Base-by-base conservation (phyloP, 805 yeast species). In the Wickerhamiella sorbophila region DNA sequence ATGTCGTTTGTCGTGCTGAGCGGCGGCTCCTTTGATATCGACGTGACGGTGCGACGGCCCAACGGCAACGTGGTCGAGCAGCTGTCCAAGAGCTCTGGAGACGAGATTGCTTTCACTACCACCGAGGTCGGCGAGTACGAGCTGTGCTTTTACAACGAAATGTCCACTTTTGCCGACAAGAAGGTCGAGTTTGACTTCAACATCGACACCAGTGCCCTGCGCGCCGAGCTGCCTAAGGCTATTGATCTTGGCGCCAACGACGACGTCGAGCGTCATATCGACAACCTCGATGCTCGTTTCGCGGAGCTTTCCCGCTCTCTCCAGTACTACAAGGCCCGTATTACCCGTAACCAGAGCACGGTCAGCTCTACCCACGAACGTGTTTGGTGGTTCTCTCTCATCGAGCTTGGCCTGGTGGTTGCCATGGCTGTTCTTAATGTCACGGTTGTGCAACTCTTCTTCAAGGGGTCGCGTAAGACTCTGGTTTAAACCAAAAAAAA, bases 281-380 rank as follows among this genome's bases (percentile, higher is more conserved):
- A 44, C 38, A 36, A 39, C 26, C 49, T 61, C 40, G 63, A 61
- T 39, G 44, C 40, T 17, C 52, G 52, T 21, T 49, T 51, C 41
- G 39, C 52, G 33, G 52, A 53, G 37, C 53, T 63, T 42, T 45
- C 56, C 17, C 60, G 65, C 34, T 40, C 52, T 31, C 54, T 88
- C 57, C 82, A 79, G 52, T 81, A 87, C 62, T 86, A 87, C 69
- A 81, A 77, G 63, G 77, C 93, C 10, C 79, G 98, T 66, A 88
- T 83, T 62, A 76, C 76, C 64, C 74, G 97, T 65, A 88, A 88
- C 65, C 91, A 84, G 73, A 74, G 79, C 39, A 84, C 95, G 34
- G 95, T 84, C 48, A 69, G 70, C 60, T 74, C 84, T 39, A 84
- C 94, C 26, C 83, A 79, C 55, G 65, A 77, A 16, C 75, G 94